phyloP scores from a whole-genome alignment of 1,284 basidiomycete genomes.

The Puccinia polysora region DNA sequence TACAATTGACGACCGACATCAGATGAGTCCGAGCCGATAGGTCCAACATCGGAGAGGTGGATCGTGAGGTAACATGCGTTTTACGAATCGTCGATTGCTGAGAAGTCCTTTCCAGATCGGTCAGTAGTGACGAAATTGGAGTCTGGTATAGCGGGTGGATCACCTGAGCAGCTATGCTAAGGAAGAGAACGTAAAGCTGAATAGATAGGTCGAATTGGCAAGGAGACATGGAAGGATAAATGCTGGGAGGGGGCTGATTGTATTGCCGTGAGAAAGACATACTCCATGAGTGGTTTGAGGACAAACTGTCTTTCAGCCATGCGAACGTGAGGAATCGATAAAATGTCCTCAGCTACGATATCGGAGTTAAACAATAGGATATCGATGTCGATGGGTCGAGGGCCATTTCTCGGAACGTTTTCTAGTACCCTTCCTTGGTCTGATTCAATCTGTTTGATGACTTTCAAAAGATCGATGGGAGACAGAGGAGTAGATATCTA shows the following conservation, averaged over 20 bases:
- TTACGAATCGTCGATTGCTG: neutral
- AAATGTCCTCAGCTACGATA: slow-evolving; percentile 61
- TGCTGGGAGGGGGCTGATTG: neutral
- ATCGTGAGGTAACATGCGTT: slow-evolving; percentile 55
- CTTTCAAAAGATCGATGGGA: slow-evolving; percentile 62
- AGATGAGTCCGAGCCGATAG: slow-evolving; percentile 60
- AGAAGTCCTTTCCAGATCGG: neutral
- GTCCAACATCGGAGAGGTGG: slow-evolving; percentile 47
- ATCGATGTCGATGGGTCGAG: slow-evolving; percentile 86
- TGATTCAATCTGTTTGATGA: slow-evolving; percentile 71
- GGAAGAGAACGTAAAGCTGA: neutral
- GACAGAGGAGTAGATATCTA: slow-evolving; percentile 70
- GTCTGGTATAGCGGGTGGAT: slow-evolving; percentile 11
- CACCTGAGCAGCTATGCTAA: slow-evolving; percentile 18
- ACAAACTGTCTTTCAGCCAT: slow-evolving; percentile 86
- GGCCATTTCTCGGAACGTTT: slow-evolving; percentile 72
- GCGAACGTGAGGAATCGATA: slow-evolving; percentile 78
- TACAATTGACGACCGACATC: slow-evolving; percentile 92
- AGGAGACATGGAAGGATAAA: neutral
- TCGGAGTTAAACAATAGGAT: slow-evolving; percentile 72
- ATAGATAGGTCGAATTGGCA: neutral
- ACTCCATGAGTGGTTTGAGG: slow-evolving; percentile 73
- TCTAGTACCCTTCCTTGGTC: slow-evolving; percentile 70
- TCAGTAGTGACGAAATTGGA: neutral
- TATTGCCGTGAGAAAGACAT: too few species aligned